phyloP scores from a whole-genome alignment of 2,329 filamentous ascomycete species.

The Botrytis fragariae region DNA sequence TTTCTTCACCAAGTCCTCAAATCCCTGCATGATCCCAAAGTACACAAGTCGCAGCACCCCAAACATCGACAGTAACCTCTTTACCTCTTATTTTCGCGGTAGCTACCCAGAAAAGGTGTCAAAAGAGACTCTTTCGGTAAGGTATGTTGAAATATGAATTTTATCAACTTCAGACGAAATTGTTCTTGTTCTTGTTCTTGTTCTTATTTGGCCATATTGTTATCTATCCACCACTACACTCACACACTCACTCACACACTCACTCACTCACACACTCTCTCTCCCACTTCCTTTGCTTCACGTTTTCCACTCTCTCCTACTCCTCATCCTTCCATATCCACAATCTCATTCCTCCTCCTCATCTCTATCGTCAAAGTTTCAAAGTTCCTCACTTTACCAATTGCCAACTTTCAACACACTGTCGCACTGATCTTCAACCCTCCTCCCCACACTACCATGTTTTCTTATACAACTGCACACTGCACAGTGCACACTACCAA shows the following conservation, averaged over 20 bases:
- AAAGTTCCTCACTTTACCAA: not conserved
- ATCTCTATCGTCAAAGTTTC: not conserved
- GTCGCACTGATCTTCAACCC: slow-evolving; percentile 14
- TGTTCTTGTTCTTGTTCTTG: not conserved
- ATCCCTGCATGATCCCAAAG: not conserved
- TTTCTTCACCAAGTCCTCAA: not conserved
- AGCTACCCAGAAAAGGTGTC: not conserved
- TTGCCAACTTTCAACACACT: slow-evolving; percentile 1
- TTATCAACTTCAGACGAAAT: slow-evolving; percentile 4
- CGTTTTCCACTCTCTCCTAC: not conserved
- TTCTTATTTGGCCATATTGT: not conserved
- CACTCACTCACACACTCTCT: too few relatives aligned
- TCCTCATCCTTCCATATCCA: not conserved
- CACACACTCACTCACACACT: too few relatives aligned
- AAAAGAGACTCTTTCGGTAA: slow-evolving; percentile 11
- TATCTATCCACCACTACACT: not conserved
- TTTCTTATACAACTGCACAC: not conserved
- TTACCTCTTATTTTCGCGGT: not conserved
- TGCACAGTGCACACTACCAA: slow-evolving; percentile 10
- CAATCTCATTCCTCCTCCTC: not conserved
- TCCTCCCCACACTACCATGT: not conserved
- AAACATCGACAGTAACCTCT: not conserved
- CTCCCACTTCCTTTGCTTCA: not conserved
- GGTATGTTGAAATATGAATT: not conserved
- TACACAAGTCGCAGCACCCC: not conserved